Evolutionary conservation across 257 asterid species (phyloP).

Genomic region (Solanum lycopersicoides): DNA sequence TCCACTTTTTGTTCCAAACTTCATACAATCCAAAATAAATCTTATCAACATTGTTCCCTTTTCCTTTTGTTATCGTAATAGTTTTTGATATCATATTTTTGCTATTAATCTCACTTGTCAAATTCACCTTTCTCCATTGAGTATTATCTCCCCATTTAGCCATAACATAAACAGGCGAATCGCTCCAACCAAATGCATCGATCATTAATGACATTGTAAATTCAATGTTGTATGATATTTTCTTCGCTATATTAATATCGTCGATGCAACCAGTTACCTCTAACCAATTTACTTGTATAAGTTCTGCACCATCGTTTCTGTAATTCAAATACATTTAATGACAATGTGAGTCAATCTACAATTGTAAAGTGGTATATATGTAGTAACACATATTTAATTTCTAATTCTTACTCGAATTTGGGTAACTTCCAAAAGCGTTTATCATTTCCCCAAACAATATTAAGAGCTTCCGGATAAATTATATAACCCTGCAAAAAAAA

Average conservation of each 20-base stretch:
- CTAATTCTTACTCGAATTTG: not conserved
- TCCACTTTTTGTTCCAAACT: not conserved
- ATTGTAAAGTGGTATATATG: no score
- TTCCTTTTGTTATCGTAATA: not conserved
- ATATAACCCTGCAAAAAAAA: not conserved
- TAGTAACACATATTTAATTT: no score
- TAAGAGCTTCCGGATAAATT: not conserved
- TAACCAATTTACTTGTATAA: no score
- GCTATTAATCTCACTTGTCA: not conserved
- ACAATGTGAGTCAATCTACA: no score
- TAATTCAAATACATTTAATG: no score
- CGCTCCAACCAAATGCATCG: slow-evolving; percentile 20
- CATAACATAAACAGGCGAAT: slow-evolving; percentile 3
- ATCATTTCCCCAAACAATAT: not conserved
- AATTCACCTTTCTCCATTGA: not conserved
- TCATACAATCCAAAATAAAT: not conserved
- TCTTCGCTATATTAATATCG: not conserved
- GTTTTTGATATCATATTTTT: not conserved
- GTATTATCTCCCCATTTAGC: slow-evolving; percentile 14
- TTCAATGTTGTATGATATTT: slow-evolving; percentile 5
- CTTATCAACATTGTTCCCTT: not conserved
- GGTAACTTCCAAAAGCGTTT: not conserved
- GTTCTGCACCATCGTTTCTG: no score
- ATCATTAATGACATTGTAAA: slow-evolving; percentile 16
- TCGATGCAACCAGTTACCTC: no score